Conservation (phyloP, 1,284 basidiomycete species). For the Ceratorhiza oryzae-sativae region DNA sequence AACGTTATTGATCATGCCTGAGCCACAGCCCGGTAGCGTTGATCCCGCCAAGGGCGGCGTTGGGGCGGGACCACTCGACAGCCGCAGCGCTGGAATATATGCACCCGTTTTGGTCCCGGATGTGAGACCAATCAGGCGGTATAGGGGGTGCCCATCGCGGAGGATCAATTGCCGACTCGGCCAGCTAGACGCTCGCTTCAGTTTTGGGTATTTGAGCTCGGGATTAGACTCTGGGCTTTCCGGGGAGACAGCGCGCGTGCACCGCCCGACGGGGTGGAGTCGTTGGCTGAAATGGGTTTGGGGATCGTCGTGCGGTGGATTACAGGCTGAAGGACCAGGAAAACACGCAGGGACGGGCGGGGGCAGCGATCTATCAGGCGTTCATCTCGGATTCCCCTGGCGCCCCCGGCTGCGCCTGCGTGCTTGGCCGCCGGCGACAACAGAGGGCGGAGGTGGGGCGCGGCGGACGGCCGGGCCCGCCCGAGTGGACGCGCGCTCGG, state of each 20-base stretch:
- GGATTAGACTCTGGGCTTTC: background rate
- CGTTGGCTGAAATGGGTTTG: background rate
- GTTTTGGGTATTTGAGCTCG: background rate
- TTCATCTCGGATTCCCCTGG: background rate
- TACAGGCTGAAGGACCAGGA: background rate
- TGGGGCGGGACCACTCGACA: background rate
- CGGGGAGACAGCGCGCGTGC: background rate
- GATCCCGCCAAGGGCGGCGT: background rate
- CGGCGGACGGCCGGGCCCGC: slow-evolving; percentile 17
- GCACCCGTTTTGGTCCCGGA: too few relatives aligned
- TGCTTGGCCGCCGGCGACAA: background rate
- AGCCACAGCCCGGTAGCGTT: background rate
- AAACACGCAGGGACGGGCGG: slow-evolving; percentile 2
- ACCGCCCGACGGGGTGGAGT: background rate
- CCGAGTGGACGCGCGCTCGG: background rate
- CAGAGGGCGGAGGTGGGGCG: background rate
- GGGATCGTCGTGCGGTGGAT: slow-evolving; percentile 6
- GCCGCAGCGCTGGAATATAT: too few relatives aligned
- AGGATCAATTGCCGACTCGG: background rate
- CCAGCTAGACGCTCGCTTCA: background rate
- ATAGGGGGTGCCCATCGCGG: background rate
- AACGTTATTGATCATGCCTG: slow-evolving; percentile 6
- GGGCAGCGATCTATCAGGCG: background rate
- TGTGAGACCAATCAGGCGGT: background rate
- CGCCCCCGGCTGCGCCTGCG: background rate